These are phyloP conservation scores for Neurospora tetrasperma DNA, from an alignment of 495 filamentous ascomycete genomes.

Conservation along the genomic window DNA sequence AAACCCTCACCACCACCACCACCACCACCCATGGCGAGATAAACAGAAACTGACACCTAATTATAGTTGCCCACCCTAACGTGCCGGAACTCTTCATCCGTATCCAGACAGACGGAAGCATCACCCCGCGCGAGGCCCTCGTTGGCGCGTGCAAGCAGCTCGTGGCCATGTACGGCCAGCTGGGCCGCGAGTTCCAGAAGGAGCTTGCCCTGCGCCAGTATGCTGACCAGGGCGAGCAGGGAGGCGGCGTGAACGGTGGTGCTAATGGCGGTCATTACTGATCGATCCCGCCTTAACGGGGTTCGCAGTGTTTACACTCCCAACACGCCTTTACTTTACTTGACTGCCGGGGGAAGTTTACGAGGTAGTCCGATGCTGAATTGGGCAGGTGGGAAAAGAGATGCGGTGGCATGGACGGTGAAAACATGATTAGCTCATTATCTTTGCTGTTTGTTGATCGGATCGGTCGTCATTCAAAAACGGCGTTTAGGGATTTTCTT, in stretches of 20 bases:
- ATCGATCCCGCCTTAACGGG: too few species aligned
- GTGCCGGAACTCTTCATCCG: slow-evolving; percentile 79
- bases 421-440: not conserved
- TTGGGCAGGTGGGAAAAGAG: not conserved
- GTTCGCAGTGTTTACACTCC: not conserved
- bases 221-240: slow-evolving; percentile 49
- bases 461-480: not conserved
- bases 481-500: not conserved
- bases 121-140: slow-evolving; percentile 82
- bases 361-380: too few species aligned
- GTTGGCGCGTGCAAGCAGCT: slow-evolving; percentile 65
- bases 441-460: not conserved
- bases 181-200: slow-evolving; percentile 85
- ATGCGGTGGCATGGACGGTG: not conserved
- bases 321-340: not conserved
- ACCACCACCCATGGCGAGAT: not conserved
- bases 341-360: too few species aligned
- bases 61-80: slow-evolving; percentile 68
- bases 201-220: slow-evolving; percentile 92
- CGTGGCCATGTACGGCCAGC: slow-evolving; percentile 61
- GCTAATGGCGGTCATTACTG: slow-evolving; percentile 5
- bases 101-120: slow-evolving; percentile 80
- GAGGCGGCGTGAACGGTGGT: slow-evolving; percentile 18
- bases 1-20: too few species aligned
- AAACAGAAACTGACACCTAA: slow-evolving; percentile 2